Evolutionary conservation across 331 rosid genomes (phyloP).

Genomic region (Pyrus hybrid): DNA sequence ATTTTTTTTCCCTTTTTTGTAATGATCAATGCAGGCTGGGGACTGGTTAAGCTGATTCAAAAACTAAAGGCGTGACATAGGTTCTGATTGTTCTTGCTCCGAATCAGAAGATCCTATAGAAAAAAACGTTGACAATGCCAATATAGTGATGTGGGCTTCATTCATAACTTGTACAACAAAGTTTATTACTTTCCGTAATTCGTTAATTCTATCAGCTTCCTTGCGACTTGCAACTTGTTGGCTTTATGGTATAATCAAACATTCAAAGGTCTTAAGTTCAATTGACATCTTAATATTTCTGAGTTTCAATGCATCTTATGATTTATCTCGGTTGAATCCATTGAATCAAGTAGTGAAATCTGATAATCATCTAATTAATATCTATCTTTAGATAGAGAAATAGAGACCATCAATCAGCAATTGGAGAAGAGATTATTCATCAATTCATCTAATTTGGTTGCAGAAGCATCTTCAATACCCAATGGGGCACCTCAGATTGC

Average conservation of each 20-base stretch:
- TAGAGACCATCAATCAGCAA: not conserved
- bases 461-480: not conserved
- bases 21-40: not conserved
- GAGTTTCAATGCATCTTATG: no score
- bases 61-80: not conserved
- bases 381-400: not conserved
- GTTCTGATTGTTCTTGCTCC: slow-evolving; percentile 2
- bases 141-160: not conserved
- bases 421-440: not conserved
- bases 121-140: not conserved
- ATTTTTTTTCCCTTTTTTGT: not conserved
- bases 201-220: not conserved
- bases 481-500: not conserved
- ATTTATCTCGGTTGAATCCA: no score
- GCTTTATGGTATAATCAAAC: no score
- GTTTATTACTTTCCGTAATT: not conserved
- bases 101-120: not conserved
- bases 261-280: no score
- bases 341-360: no score
- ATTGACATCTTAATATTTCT: no score
- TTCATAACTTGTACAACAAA: slow-evolving; percentile 1
- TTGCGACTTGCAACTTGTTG: no score
- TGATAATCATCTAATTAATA: not conserved
- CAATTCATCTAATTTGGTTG: not conserved
- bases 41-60: not conserved